Base-by-base conservation (phyloP, 169 alveolate species). In the Ichthyophthirius multifiliis region DNA sequence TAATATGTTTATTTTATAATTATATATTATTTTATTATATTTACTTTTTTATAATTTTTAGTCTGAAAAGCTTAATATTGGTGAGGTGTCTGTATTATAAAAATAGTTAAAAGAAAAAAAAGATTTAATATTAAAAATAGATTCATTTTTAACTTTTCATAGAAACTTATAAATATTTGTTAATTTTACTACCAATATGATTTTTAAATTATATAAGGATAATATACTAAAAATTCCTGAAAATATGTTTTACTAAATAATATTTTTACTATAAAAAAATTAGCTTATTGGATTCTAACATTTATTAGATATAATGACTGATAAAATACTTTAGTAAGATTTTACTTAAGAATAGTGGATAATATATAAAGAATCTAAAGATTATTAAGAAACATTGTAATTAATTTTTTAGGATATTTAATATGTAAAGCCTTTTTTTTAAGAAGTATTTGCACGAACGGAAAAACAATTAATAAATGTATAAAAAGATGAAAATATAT, bases 141-240 rank as follows among this genome's bases (percentile, higher is more conserved):
- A 81, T 81, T 45, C 65, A 9, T 73, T 71, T 73, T 48, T 81
- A 30, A 71, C 76, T 12, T 62, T 73, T n/a, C 37, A 73, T 27
- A 74, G 86, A 71, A 81, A 81, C 62, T 32, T 81, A 20, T 81
- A 82, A 15, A 81, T 81, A 18, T 81, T 81, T 39, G 80, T 81
- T 10, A 81, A 81, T 45, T 63, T 71, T 16, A 43, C 82, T 16
- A 71, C 86, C 0, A 81, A 81, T 48, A 34, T 43, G 18, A 43
- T 73, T 12, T 81, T 81, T 55, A 73, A 46, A 23, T 43, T 81
- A 3, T 48, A 71, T 44, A 39, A 67, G 23, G 75, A 67, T 30
- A 27, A 73, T 39, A 30, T 73, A 37, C 18, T 81, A 5, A 27
- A 18, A 9, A 41, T 81, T 18, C 65, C 75, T 23, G 31, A 48